A percentile compares a stretch with the other conserved stretches of the same genome.
Conservation (phyloP, 2,329 filamentous ascomycete species). For the Botryotinia globosa region DNA sequence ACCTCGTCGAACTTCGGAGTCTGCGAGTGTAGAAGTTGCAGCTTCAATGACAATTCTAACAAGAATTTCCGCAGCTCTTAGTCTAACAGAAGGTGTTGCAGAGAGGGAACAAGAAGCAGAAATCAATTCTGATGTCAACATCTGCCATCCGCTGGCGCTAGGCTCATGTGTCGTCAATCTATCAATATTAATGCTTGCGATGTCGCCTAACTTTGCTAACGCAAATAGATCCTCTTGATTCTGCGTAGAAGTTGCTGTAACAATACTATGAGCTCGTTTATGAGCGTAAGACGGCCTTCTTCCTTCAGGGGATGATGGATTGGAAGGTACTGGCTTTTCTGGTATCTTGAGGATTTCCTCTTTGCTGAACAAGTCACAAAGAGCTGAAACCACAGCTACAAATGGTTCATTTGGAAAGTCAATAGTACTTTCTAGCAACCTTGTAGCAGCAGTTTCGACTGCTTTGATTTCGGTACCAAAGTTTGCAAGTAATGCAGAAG, state of each 20-base stretch:
- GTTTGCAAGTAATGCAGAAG: conserved; percentile 53
- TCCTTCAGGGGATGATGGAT: conserved; percentile 28
- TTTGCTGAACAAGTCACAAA: conserved; percentile 66
- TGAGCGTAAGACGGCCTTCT: conserved; percentile 36
- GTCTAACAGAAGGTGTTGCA: conserved; percentile 52
- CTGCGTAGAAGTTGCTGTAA: conserved; percentile 47
- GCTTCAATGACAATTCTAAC: conserved; percentile 57
- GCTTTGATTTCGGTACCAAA: conserved; percentile 80
- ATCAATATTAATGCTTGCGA: conserved; percentile 71
- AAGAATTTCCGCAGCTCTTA: conserved; percentile 63
- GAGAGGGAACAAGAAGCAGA: conserved; percentile 48
- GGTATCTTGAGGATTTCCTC: conserved; percentile 26
- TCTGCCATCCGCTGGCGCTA: conserved; percentile 71
- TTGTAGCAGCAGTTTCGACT: conserved; percentile 80
- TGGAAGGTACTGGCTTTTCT: conserved; percentile 32
- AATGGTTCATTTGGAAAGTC: conserved; percentile 87
- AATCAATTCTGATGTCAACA: conserved; percentile 58
- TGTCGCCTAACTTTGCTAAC: conserved; percentile 68
- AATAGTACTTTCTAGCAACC: conserved; percentile 85
- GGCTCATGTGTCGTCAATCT: conserved; percentile 68
- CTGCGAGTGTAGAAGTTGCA: conserved; percentile 53
- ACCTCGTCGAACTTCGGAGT: conserved; percentile 51
- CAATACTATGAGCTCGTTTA: conserved; percentile 45
- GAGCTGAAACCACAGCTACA: conserved; percentile 68
- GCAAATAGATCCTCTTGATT: conserved; percentile 66